Conservation (phyloP, 352 stramenopile genomes). For the Phytophthora crassamura region DNA sequence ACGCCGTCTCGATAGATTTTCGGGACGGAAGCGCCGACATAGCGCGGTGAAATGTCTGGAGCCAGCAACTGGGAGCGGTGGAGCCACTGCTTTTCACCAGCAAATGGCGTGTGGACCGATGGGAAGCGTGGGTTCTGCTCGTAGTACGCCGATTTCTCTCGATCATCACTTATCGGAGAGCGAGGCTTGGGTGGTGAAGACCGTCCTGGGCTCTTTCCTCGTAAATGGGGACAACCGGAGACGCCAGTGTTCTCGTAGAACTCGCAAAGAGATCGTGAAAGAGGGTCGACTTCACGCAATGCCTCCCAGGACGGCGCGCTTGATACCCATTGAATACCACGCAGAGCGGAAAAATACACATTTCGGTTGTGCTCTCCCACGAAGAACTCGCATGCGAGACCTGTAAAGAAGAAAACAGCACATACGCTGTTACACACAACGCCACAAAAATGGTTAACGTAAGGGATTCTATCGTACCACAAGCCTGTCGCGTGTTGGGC, state of each 20-base stretch:
- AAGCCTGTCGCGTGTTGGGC: conserved; percentile 34
- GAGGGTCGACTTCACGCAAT: conserved; percentile 41
- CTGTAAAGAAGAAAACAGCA: conserved; percentile 11
- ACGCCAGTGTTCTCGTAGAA: conserved; percentile 11
- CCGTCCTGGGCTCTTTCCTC: not conserved
- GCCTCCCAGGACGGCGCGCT: conserved; percentile 50
- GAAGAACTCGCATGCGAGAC: conserved; percentile 70
- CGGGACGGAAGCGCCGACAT: conserved; percentile 55
- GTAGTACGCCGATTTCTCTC: conserved; percentile 32
- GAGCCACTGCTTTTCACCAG: conserved; percentile 60
- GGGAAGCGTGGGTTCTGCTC: conserved; percentile 73
- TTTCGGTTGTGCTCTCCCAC: conserved; percentile 33
- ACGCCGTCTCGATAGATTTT: conserved; percentile 64
- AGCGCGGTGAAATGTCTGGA: conserved; percentile 58
- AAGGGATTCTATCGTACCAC: conserved; percentile 26
- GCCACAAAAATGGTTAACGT: not conserved
- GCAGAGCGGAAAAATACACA: conserved; percentile 54
- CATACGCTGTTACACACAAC: too few relatives aligned
- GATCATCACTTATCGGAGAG: conserved; percentile 1
- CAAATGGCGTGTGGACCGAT: conserved; percentile 54
- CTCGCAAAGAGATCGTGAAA: conserved; percentile 44
- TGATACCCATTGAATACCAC: conserved; percentile 57
- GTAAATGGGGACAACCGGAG: not conserved
- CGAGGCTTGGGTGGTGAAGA: conserved; percentile 1
- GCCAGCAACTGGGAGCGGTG: conserved; percentile 53